A percentile compares a stretch with the other conserved stretches of the same genome.
phyloP scores from a whole-genome alignment of 805 yeast genomes.

The Teunomyces kruisii region DNA sequence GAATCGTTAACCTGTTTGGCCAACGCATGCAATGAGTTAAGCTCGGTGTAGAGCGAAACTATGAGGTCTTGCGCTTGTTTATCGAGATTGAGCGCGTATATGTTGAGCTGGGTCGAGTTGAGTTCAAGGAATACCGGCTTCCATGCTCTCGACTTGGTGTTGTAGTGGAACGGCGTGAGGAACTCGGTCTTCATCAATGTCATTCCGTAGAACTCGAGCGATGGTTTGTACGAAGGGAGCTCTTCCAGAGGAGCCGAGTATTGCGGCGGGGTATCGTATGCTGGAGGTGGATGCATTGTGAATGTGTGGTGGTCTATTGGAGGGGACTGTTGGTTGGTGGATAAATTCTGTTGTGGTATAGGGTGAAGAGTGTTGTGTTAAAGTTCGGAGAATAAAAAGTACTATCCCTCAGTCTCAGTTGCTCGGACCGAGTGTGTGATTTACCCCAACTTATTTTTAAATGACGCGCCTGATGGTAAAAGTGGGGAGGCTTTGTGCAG shows the following conservation, averaged over 20 bases:
- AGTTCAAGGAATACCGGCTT: slow-evolving; percentile 39
- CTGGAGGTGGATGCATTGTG: background rate
- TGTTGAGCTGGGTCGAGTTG: slow-evolving; percentile 38
- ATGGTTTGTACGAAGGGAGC: slow-evolving; percentile 31
- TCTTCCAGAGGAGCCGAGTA: slow-evolving; percentile 23
- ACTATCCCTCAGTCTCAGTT: background rate
- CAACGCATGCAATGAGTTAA: slow-evolving; percentile 23
- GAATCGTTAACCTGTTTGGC: slow-evolving; percentile 3
- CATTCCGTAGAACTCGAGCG: slow-evolving; percentile 33
- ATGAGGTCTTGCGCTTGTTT: slow-evolving; percentile 21
- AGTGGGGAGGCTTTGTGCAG: background rate
- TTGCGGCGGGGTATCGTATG: slow-evolving; percentile 15
- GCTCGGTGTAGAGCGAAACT: slow-evolving; percentile 30
- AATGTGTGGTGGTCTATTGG: too few relatives aligned
- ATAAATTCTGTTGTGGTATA: background rate
- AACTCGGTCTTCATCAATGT: slow-evolving; percentile 36
- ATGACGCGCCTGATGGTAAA: background rate
- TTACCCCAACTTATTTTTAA: slow-evolving; percentile 1
- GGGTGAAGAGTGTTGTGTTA: background rate
- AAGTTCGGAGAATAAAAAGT: background rate
- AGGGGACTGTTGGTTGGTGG: too few relatives aligned
- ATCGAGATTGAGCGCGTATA: slow-evolving; percentile 27
- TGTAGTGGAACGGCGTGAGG: slow-evolving; percentile 35
- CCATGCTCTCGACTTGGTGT: slow-evolving; percentile 26
- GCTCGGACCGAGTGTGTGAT: background rate